phyloP scores from a whole-genome alignment of 1,139 yeast genomes.

The Wickerhamomyces sp. region DNA sequence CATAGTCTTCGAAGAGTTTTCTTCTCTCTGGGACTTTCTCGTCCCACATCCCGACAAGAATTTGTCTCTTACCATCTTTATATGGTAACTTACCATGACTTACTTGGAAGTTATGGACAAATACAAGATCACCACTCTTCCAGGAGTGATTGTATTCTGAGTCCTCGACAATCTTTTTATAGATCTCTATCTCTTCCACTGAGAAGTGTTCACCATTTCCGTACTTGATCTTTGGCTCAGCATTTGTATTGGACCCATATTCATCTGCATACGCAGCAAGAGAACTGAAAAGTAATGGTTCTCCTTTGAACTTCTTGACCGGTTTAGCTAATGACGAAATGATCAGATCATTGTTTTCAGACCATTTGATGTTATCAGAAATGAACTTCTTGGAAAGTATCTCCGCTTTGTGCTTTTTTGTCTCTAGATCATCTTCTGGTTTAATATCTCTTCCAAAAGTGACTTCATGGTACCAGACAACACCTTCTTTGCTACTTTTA shows the following conservation, averaged over 20 bases:
- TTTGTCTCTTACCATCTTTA: constrained; percentile 20
- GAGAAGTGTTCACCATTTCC: constrained; percentile 24
- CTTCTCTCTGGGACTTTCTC: constrained; percentile 1
- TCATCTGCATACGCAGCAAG: constrained; percentile 19
- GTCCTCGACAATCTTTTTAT: constrained; percentile 20
- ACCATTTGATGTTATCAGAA: constrained; percentile 27
- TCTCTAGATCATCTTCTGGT: constrained; percentile 22
- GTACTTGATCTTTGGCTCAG: constrained; percentile 22
- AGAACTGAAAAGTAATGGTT: constrained; percentile 27
- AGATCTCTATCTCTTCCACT: constrained; percentile 19
- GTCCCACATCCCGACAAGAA: constrained; percentile 25
- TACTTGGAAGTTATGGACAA: constrained; percentile 31
- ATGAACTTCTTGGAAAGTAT: constrained; percentile 20
- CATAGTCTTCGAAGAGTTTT: constrained; percentile 1
- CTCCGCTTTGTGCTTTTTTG: constrained; percentile 25
- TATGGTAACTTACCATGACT: constrained; percentile 29
- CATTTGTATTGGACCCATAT: constrained; percentile 2
- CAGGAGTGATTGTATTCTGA: constrained; percentile 24
- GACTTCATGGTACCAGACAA: constrained; percentile 26
- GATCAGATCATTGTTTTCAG: constrained; percentile 22
- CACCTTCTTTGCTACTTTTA: constrained; percentile 12
- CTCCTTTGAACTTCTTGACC: constrained; percentile 18
- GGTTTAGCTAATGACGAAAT: constrained; percentile 28
- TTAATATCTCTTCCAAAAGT: constrained; percentile 27
- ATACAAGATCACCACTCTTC: constrained; percentile 29